Percentiles rank a stretch among this genome's conserved stretches.
Evolutionary conservation across 371 early-diverging fungal genomes (phyloP).

Genomic region (Apophysomyces variabilis): DNA sequence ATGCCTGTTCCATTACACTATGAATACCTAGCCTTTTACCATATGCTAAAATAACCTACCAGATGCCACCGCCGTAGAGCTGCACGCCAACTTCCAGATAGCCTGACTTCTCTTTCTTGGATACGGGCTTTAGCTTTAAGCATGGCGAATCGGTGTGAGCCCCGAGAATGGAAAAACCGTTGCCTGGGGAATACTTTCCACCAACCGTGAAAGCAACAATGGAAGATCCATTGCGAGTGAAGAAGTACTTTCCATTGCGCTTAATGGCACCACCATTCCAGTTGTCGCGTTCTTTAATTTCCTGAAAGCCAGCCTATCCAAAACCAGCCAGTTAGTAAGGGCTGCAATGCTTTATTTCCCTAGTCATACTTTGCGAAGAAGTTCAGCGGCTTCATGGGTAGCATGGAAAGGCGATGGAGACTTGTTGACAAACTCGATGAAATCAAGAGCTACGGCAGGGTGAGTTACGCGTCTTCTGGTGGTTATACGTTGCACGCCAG

Average conservation of each 20-base stretch:
- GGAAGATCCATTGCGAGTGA: conserved; percentile 91
- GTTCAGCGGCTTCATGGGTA: conserved; percentile 69
- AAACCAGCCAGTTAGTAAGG: not conserved
- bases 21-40: too few relatives aligned
- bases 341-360: not conserved
- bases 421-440: conserved; percentile 88
- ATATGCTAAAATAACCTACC: conserved; percentile 48
- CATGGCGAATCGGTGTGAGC: conserved; percentile 98
- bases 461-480: not conserved
- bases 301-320: conserved; percentile 72
- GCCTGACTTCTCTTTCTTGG: conserved; percentile 81
- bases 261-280: conserved; percentile 74
- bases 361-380: conserved; percentile 53
- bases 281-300: conserved; percentile 85
- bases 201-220: conserved; percentile 95
- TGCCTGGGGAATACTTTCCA: conserved; percentile 80
- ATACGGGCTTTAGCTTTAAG: conserved; percentile 95
- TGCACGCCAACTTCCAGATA: conserved; percentile 93
- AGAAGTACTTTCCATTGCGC: conserved; percentile 89
- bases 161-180: conserved; percentile 88
- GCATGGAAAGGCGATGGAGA: conserved; percentile 97
- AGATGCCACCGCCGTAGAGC: conserved; percentile 93
- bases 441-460: conserved; percentile 44
- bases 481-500: not conserved
- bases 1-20: conserved; percentile 62